Conservation (phyloP, 1,139 yeast species). For the Blastobotrys arbuscula region DNA sequence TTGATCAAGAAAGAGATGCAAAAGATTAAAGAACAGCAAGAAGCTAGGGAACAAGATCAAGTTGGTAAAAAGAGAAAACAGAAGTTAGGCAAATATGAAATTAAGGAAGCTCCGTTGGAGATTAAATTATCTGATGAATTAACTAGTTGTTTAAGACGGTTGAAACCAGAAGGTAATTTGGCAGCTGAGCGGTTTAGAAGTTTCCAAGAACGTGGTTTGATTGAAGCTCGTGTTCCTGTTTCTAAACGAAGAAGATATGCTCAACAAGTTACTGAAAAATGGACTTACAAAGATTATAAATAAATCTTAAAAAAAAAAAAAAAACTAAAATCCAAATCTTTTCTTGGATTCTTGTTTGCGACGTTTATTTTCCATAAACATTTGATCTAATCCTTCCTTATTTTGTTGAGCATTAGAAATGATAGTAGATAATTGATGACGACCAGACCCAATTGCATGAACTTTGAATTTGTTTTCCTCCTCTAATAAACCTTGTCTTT, state of each 20-base stretch:
- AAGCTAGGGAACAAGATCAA: slow-evolving; percentile 27
- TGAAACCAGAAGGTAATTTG: slow-evolving; percentile 88
- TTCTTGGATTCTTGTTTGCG: slow-evolving; percentile 25
- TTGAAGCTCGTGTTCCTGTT: slow-evolving; percentile 77
- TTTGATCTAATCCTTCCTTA: slow-evolving; percentile 29
- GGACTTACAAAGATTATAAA: slow-evolving; percentile 78
- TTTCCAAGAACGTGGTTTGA: slow-evolving; percentile 76
- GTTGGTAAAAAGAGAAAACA: slow-evolving; percentile 27
- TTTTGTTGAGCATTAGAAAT: slow-evolving; percentile 30
- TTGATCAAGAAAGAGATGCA: slow-evolving; percentile 24
- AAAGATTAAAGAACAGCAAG: slow-evolving; percentile 14
- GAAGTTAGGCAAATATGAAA: slow-evolving; percentile 46
- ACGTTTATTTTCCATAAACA: slow-evolving; percentile 21
- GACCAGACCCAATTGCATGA: slow-evolving; percentile 26
- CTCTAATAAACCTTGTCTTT: not conserved
- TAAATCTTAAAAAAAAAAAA: slow-evolving; percentile 1
- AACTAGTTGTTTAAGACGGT: slow-evolving; percentile 72
- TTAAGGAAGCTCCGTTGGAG: slow-evolving; percentile 64
- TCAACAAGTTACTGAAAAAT: slow-evolving; percentile 78
- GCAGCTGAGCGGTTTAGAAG: slow-evolving; percentile 76
- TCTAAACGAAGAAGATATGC: slow-evolving; percentile 58
- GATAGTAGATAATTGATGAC: slow-evolving; percentile 29
- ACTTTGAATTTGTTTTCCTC: slow-evolving; percentile 1
- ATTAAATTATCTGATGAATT: slow-evolving; percentile 87
- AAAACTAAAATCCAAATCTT: slow-evolving; percentile 27